Evolutionary conservation across 2,329 filamentous ascomycete species (phyloP).

Genomic region (Pseudogymnoascus sp.): DNA sequence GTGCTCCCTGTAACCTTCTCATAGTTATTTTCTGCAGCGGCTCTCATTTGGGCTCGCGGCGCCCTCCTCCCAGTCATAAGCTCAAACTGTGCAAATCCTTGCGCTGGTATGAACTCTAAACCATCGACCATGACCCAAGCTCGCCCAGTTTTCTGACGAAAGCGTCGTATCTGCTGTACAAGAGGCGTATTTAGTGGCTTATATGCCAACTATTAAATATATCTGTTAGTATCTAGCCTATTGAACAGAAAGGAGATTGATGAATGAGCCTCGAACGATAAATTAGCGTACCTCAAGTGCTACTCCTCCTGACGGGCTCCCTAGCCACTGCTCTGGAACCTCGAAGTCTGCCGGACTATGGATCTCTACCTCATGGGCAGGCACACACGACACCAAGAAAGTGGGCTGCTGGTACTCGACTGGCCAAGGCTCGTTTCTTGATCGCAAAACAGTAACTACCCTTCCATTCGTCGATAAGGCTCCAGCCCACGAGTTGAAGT

Average conservation of each 20-base stretch:
- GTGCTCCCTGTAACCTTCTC: conserved; percentile 3
- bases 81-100: conserved; percentile 77
- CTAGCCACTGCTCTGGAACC: conserved; percentile 62
- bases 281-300: conserved; percentile 49
- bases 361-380: conserved; percentile 59
- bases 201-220: conserved; percentile 49
- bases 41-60: conserved; percentile 62
- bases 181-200: conserved; percentile 66
- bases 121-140: conserved; percentile 73
- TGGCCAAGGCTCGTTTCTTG: conserved; percentile 58
- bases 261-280: not conserved
- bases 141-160: conserved; percentile 43
- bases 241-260: not conserved
- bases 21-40: not conserved
- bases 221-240: not conserved
- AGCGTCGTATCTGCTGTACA: conserved; percentile 51
- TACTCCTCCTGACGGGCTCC: conserved; percentile 67
- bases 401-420: conserved; percentile 56
- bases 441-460: conserved; percentile 44
- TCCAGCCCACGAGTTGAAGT: conserved; percentile 52
- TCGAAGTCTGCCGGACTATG: conserved; percentile 62
- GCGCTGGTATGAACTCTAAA: conserved; percentile 67
- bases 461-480: conserved; percentile 24
- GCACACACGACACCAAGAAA: conserved; percentile 70
- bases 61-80: conserved; percentile 69